Conservation (phyloP, 2,329 filamentous ascomycete species). For the Torrubiella hemipterigena region DNA sequence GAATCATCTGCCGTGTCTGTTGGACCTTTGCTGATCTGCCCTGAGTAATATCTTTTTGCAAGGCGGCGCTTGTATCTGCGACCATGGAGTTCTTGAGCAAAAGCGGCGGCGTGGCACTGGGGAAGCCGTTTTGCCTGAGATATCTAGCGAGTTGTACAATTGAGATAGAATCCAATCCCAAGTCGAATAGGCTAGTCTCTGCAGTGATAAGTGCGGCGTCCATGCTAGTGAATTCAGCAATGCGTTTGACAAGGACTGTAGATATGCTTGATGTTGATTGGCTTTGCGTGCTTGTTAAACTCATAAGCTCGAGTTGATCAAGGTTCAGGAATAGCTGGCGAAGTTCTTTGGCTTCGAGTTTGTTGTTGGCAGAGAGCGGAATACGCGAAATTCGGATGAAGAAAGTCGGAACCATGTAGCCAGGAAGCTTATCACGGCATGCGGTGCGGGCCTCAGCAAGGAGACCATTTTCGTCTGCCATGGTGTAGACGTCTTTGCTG, state of each 20-base stretch:
- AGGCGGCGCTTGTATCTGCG: conserved; percentile 28
- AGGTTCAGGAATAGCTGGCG: conserved; percentile 53
- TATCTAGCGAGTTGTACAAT: conserved; percentile 56
- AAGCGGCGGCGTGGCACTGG: conserved; percentile 46
- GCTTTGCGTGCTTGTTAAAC: no score
- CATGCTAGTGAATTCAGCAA: conserved; percentile 41
- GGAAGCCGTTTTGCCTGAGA: conserved; percentile 52
- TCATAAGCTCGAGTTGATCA: conserved; percentile 48
- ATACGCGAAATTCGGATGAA: conserved; percentile 60
- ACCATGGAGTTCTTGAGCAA: conserved; percentile 53
- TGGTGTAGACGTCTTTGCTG: conserved; percentile 7
- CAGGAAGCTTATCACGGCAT: conserved; percentile 60
- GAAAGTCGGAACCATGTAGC: conserved; percentile 87
- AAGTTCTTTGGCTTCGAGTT: conserved; percentile 64
- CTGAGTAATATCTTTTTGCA: conserved; percentile 12
- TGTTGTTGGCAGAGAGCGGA: conserved; percentile 81
- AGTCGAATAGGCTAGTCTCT: conserved; percentile 64
- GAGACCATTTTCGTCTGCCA: conserved; percentile 22
- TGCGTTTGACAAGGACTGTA: no score
- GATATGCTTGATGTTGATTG: no score
- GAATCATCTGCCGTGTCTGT: conserved; percentile 47
- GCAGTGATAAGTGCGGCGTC: conserved; percentile 30
- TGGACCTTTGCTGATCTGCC: conserved; percentile 17
- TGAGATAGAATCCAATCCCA: conserved; percentile 82
- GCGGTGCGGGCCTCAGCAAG: conserved; percentile 38